Conservation (phyloP, 768 basidiomycete genomes). For the Terana coerulea region DNA sequence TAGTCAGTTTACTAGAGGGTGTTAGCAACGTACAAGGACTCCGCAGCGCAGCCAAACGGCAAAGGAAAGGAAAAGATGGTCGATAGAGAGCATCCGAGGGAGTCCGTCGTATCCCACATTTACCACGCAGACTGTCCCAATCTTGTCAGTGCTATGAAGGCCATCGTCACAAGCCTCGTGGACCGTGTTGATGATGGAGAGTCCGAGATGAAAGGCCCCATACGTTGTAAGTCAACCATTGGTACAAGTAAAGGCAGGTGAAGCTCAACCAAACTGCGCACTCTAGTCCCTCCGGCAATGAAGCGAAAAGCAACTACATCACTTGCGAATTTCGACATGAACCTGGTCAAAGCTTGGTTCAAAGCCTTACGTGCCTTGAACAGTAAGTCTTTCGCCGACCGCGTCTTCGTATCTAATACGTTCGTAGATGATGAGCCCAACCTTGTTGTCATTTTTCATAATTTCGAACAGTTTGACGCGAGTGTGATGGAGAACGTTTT, state of each 20-base stretch:
- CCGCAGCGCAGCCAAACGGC: constrained; percentile 6
- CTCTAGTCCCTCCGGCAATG: not conserved
- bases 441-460: constrained; percentile 62
- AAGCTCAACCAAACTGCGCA: too few relatives aligned
- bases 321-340: constrained; percentile 60
- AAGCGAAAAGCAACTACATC: constrained; percentile 48
- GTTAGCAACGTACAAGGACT: not conserved
- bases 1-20: constrained; percentile 34
- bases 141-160: constrained; percentile 48
- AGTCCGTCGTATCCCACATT: constrained; percentile 39
- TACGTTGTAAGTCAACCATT: constrained; percentile 19
- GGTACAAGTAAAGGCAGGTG: too few relatives aligned
- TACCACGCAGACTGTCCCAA: constrained; percentile 57
- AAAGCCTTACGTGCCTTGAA: constrained; percentile 33
- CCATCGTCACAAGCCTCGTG: constrained; percentile 51
- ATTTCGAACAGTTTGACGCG: constrained; percentile 71
- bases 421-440: constrained; percentile 25
- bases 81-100: constrained; percentile 15
- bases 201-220: not conserved
- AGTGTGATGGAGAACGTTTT: constrained; percentile 64
- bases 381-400: constrained; percentile 28
- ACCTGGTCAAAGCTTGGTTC: constrained; percentile 59
- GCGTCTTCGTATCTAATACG: not conserved
- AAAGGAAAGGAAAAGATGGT: constrained; percentile 21
- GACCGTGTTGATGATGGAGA: constrained; percentile 28